Evolutionary conservation across 2,329 filamentous ascomycete species (phyloP).

Genomic region (Parastagonospora avenae): DNA sequence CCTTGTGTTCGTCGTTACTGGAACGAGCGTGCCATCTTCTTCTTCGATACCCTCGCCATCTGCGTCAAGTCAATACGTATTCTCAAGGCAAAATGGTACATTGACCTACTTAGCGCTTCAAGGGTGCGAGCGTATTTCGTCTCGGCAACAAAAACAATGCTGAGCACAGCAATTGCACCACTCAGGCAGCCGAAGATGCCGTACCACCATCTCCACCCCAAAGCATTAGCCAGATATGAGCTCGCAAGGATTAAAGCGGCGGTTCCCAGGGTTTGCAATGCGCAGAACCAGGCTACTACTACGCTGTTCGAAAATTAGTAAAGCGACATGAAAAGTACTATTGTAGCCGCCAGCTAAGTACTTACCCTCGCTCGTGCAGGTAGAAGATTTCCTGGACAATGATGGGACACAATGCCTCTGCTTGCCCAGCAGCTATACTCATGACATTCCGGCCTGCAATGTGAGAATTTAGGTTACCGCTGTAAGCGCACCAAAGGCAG

Average conservation of each 20-base stretch:
- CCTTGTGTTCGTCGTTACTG: conserved; percentile 10
- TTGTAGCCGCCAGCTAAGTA: conserved; percentile 1
- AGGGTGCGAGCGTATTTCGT: conserved; percentile 13
- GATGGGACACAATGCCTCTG: conserved; percentile 13
- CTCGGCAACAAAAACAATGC: conserved; percentile 12
- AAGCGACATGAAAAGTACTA: too few relatives aligned
- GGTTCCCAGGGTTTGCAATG: conserved; percentile 13
- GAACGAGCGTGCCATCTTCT: conserved; percentile 10
- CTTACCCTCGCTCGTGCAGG: conserved; percentile 12
- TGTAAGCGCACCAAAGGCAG: conserved; percentile 13
- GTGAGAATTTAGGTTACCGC: conserved; percentile 9
- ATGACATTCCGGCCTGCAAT: conserved; percentile 15
- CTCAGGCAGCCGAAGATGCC: conserved; percentile 11
- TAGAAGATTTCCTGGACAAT: conserved; percentile 15
- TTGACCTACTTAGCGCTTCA: conserved; percentile 11
- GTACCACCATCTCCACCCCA: conserved; percentile 20
- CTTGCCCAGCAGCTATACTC: conserved; percentile 17
- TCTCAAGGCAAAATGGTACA: neutral
- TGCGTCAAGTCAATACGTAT: neutral
- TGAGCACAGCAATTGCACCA: conserved; percentile 8
- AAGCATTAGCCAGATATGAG: conserved; percentile 11
- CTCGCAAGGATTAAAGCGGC: conserved; percentile 13
- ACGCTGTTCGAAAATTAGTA: too few relatives aligned
- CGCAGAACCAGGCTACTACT: conserved; percentile 12
- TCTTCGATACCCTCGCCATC: conserved; percentile 12